Evolutionary conservation across 805 yeast species (phyloP).

Genomic region (Wickerhamomyces alni): DNA sequence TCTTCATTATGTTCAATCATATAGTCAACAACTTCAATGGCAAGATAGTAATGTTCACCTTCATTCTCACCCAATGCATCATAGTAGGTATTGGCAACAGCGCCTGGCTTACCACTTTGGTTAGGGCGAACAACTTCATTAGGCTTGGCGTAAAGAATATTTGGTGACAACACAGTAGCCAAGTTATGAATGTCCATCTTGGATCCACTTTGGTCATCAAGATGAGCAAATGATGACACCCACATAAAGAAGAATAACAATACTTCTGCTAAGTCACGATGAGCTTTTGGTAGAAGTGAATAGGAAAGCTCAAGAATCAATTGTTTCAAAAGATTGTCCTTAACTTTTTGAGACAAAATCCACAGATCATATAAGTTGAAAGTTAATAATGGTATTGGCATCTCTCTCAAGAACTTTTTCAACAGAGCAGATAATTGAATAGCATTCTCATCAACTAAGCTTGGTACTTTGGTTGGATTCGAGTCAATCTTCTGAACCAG

Average conservation of each 20-base stretch:
- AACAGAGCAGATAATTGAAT: slow-evolving; percentile 90
- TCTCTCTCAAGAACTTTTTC: slow-evolving; percentile 85
- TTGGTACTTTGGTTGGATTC: slow-evolving; percentile 65
- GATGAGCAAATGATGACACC: slow-evolving; percentile 93
- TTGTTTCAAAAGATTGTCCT: slow-evolving; percentile 39
- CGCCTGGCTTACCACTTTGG: slow-evolving; percentile 14
- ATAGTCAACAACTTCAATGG: slow-evolving; percentile 84
- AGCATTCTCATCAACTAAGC: slow-evolving; percentile 69
- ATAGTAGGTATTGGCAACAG: slow-evolving; percentile 25
- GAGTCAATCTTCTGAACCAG: slow-evolving; percentile 69
- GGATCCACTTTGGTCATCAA: slow-evolving; percentile 85
- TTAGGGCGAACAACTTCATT: slow-evolving; percentile 23
- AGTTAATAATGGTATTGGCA: slow-evolving; percentile 88
- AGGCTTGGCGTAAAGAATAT: slow-evolving; percentile 62
- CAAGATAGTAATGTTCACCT: slow-evolving; percentile 75
- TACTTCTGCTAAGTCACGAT: slow-evolving; percentile 84
- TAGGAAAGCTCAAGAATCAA: slow-evolving; percentile 58
- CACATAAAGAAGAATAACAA: slow-evolving; percentile 81
- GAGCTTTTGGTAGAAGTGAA: slow-evolving; percentile 72
- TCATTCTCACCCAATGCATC: slow-evolving; percentile 36
- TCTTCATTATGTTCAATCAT: slow-evolving; percentile 79
- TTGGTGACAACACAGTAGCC: slow-evolving; percentile 94
- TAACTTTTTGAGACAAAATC: slow-evolving; percentile 58
- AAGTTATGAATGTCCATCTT: slow-evolving; percentile 95
- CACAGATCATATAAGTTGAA: slow-evolving; percentile 70